These are phyloP conservation scores for Suhomyces choctaworum DNA, from an alignment of 1,139 yeast genomes.

Conservation along the genomic window DNA sequence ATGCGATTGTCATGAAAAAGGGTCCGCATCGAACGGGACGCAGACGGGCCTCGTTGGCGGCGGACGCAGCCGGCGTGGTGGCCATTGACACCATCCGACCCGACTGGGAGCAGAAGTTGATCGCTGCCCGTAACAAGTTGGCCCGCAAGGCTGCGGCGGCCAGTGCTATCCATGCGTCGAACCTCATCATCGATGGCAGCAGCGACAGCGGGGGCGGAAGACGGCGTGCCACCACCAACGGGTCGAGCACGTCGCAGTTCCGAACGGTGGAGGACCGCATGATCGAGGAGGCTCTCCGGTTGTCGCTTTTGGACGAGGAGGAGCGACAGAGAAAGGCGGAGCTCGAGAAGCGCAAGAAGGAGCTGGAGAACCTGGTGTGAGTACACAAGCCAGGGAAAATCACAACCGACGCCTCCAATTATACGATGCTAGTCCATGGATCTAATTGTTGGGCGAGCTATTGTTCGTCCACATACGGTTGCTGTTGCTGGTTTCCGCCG, in stretches of 20 bases:
- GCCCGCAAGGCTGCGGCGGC: slow-evolving; percentile 94
- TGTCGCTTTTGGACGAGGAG: slow-evolving; percentile 71
- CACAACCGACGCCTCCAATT: too few relatives aligned
- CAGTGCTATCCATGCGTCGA: slow-evolving; percentile 86
- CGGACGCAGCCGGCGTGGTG: slow-evolving; percentile 64
- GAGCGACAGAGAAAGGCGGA: slow-evolving; percentile 42
- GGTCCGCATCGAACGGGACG: slow-evolving; percentile 7
- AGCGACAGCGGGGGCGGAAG: slow-evolving; percentile 15
- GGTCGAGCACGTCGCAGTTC: slow-evolving; percentile 15
- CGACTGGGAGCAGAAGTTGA: slow-evolving; percentile 81
- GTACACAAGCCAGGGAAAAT: too few relatives aligned
- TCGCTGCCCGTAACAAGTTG: slow-evolving; percentile 68
- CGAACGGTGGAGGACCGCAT: slow-evolving; percentile 65
- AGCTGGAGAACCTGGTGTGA: too few relatives aligned
- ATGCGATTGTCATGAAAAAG: slow-evolving; percentile 4
- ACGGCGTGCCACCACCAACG: slow-evolving; percentile 15
- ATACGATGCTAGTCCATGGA: too few relatives aligned
- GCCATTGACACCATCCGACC: slow-evolving; percentile 85
- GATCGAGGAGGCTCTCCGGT: slow-evolving; percentile 80
- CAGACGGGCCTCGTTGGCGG: slow-evolving; percentile 53
- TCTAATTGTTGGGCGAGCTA: too few relatives aligned
- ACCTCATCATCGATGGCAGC: slow-evolving; percentile 46
- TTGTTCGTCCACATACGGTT: too few relatives aligned
- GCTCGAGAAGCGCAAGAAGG: slow-evolving; percentile 11
- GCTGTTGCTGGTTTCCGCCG: too few relatives aligned